Base-by-base conservation (phyloP, 2,329 filamentous ascomycete species). In the Penicillium sp. region DNA sequence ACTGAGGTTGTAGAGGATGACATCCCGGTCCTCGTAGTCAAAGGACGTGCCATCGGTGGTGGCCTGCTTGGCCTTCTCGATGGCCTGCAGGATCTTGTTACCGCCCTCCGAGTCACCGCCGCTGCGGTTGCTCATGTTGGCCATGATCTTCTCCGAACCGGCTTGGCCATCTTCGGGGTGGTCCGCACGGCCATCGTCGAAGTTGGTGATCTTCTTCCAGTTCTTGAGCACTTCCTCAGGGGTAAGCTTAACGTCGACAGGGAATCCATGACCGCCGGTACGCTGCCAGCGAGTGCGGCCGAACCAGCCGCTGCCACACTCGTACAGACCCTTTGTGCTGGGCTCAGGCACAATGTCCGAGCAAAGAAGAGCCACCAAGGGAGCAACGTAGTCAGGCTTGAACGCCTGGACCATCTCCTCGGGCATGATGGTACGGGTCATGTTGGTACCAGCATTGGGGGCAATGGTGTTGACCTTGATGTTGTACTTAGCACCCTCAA, bases 391-490 rank as follows among this genome's bases (percentile, higher is more conserved):
- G 67, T 97, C 91, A 53, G 93, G 93, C 83, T 97, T 98, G 79
- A 98, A 95, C 39, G 93, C 91, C 76, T 97, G 90, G 17, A 98
- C 90, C 75, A 97, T 83, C 76, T 98, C 93, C 73, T 95, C 89
- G 28, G 93, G 93, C 77, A 98, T 81, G 68, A 98, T 87, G 44
- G 87, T 91, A 60, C 84, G 81, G 49, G 93, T 98, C 87, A 98
- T 93, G 67, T 85, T 83, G 39, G 93, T 98, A 61, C 93, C 93
- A 34, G 93, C 93, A 65, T 97, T 98, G 60, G 93, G 93, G 22
- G 93, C 93, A 64, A 98, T 96, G 51, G 90, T 95, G 79, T 98
- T 98, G 70, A 95, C 88, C 63, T 83, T 89, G 71, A 98, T 97
- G 78, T 96, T 95, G 79, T 98, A 89, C 77, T 97, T 97, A 66